Evolutionary conservation across 2,329 filamentous ascomycete species (phyloP).

Genomic region (Penicillium sp.): DNA sequence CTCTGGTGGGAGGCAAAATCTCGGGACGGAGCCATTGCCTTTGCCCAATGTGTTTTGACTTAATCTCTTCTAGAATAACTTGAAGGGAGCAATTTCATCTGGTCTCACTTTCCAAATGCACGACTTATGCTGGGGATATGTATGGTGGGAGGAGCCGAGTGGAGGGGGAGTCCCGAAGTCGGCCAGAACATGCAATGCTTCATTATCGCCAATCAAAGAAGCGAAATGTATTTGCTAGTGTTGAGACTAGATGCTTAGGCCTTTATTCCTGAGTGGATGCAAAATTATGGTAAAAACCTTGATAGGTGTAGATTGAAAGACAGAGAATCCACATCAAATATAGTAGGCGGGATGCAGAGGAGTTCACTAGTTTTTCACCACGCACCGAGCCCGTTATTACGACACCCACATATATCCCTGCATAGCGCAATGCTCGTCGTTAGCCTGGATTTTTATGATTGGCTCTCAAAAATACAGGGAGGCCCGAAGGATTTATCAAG

Average conservation of each 20-base stretch:
- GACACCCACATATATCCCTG: neutral
- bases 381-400: constrained; percentile 1
- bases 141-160: neutral
- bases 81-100: neutral
- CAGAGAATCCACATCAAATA: neutral
- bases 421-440: neutral
- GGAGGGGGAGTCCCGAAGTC: neutral
- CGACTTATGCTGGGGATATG: neutral
- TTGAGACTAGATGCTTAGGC: neutral
- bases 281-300: neutral
- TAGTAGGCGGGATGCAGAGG: neutral
- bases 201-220: neutral
- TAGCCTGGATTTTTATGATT: neutral
- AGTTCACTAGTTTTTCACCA: neutral
- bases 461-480: neutral
- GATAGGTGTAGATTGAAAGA: neutral
- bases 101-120: neutral
- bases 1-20: neutral
- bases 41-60: too few species aligned
- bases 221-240: neutral
- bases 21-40: neutral
- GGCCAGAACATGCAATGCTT: neutral
- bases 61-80: neutral
- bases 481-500: neutral
- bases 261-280: neutral